Evolutionary conservation across 768 basidiomycete species (phyloP), one percentile per base, ranked within the genome.

Genomic region (Leccinum arenicola): DNA sequence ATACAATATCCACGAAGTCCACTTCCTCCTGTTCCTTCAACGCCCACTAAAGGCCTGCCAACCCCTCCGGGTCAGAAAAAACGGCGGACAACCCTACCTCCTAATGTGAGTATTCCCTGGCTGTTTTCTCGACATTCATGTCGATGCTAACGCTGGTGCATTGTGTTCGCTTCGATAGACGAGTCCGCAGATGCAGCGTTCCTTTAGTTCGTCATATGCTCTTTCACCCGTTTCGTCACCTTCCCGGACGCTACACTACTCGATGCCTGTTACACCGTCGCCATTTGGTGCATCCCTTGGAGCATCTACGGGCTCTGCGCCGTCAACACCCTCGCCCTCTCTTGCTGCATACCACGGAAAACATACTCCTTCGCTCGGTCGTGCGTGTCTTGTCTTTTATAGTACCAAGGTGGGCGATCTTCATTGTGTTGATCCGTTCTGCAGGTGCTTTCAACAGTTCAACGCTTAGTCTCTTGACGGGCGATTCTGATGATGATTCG

Each of bases 341-440:
- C 69, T 77, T 11, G 73, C 75, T 8, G 73, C 77, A 4, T 78
- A 77, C 52, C 65, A 75, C 14, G 77, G 77, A 29, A 73, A 67
- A 55, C 77, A 78, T 55, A 66, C 69, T 17, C 59, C 67, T 31
- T 66, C 69, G 4, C 68, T 67, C 7, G 78, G 74, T 56, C 75
- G 77, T 79, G 50, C 64, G 78, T 67, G 11, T 45, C 43, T 19
- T 45, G 43, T 19, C 43, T 19, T 19, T 19, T 45, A 10, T 19
- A 43, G 10, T 45, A 45, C 12, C 10, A 45, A 45, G 43, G 43
- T 45, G 43, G 40, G 43, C 17, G 0, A 17, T 52, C 33, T 25
- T 66, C 1, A 58, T 8, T 4, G 4, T 40, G 33, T 21, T 31
- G 17, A 49, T 47, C 9, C 6, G 15, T 15, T 50, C 40, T 29